A percentile compares a stretch with the other conserved stretches of the same genome.
These are phyloP conservation scores for Kwoniella mangroviensis DNA, from an alignment of 768 basidiomycete species.

Conservation along the genomic window DNA sequence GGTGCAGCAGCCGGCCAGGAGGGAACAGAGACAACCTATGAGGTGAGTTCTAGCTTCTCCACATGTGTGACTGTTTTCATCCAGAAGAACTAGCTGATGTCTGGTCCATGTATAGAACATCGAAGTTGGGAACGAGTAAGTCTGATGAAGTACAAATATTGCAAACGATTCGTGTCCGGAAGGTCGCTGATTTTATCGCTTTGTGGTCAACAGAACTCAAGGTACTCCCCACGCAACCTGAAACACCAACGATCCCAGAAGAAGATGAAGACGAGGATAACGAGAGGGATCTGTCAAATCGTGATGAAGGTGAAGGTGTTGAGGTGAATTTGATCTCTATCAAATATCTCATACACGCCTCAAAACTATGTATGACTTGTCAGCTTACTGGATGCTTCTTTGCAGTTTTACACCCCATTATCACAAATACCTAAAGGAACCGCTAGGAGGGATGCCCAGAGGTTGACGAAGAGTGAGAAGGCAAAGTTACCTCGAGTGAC, in stretches of 20 bases:
- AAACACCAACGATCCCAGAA: conserved; percentile 45
- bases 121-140: conserved; percentile 54
- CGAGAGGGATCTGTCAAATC: conserved; percentile 24
- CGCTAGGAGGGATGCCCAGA: conserved; percentile 85
- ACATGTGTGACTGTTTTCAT: background rate
- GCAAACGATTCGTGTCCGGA: background rate
- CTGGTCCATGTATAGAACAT: conserved; percentile 40
- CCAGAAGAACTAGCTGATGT: no score
- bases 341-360: background rate
- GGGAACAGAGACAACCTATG: conserved; percentile 55
- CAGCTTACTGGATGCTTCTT: background rate
- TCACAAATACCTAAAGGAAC: conserved; percentile 92
- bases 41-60: conserved; percentile 38
- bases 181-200: background rate
- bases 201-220: conserved; percentile 48
- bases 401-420: conserved; percentile 88
- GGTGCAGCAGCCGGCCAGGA: conserved; percentile 37
- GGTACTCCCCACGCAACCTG: conserved; percentile 54
- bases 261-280: conserved; percentile 54
- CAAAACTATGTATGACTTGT: background rate
- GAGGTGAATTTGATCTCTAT: conserved; percentile 40
- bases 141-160: background rate
- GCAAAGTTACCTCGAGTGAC: conserved; percentile 95
- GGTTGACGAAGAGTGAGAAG: conserved; percentile 85
- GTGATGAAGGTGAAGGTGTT: conserved; percentile 52